These are phyloP conservation scores for Fomitopsis betulina DNA, from an alignment of 1,284 basidiomycete species.

Conservation along the genomic window DNA sequence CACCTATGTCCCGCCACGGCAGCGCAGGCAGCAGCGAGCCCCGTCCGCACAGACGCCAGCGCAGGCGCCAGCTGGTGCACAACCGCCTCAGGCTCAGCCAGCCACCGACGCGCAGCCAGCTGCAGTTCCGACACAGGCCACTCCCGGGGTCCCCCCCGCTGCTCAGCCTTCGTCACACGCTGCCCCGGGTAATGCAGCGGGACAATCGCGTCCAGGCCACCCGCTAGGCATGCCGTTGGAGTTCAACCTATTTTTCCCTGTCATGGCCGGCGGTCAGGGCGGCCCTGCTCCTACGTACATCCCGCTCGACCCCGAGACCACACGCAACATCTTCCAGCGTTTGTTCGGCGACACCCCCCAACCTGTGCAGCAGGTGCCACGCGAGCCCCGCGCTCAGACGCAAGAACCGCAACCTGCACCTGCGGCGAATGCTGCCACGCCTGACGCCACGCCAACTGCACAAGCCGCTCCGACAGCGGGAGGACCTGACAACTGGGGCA, in stretches of 20 bases:
- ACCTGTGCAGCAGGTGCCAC: not conserved
- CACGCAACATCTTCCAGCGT: constrained; percentile 12
- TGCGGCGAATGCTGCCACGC: not conserved
- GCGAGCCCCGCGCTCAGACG: not conserved
- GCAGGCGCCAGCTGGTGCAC: constrained; percentile 10
- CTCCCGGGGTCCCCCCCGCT: not conserved
- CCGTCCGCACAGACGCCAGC: not conserved
- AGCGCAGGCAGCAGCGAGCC: constrained; percentile 12
- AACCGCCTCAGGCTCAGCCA: constrained; percentile 5
- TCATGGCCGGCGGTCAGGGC: not conserved
- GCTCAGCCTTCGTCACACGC: not conserved
- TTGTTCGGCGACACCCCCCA: constrained; percentile 6
- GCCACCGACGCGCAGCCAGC: constrained; percentile 1
- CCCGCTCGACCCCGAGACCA: constrained; percentile 1
- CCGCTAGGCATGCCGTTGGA: constrained; percentile 10
- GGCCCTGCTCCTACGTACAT: not conserved
- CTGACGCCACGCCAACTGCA: not conserved
- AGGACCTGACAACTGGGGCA: not conserved
- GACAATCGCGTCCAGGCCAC: not conserved
- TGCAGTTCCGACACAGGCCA: not conserved
- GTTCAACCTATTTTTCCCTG: constrained; percentile 13
- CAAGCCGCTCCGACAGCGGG: not conserved
- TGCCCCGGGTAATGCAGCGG: not conserved
- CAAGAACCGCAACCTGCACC: not conserved
- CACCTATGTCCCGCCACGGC: constrained; percentile 39